phyloP scores from a whole-genome alignment of 495 filamentous ascomycete genomes.

The Lasiosphaeris hirsuta region DNA sequence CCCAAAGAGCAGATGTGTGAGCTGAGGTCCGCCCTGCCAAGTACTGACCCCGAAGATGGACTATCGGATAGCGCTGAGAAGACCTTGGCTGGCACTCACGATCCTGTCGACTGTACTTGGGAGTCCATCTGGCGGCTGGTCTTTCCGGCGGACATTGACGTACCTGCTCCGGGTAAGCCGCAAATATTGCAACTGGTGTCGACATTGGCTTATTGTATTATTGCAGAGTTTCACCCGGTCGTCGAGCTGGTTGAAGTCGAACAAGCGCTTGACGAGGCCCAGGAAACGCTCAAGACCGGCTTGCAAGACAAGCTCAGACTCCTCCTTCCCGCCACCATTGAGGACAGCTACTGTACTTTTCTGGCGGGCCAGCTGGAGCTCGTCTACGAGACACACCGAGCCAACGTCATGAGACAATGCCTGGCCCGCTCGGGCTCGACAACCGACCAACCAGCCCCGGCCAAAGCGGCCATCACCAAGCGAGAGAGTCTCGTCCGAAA shows the following conservation, averaged over 20 bases:
- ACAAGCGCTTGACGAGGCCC: constrained; percentile 22
- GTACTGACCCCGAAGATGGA: constrained; percentile 24
- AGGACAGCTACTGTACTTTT: constrained; percentile 25
- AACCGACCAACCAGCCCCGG: background rate
- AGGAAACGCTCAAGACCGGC: constrained; percentile 21
- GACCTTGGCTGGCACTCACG: background rate
- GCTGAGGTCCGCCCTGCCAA: background rate
- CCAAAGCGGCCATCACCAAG: background rate
- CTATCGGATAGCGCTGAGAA: constrained; percentile 14
- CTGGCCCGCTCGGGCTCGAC: background rate
- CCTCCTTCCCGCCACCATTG: constrained; percentile 19
- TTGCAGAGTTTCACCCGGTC: constrained; percentile 24
- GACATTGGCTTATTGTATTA: no score
- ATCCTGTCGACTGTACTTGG: constrained; percentile 16
- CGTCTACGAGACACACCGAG: constrained; percentile 28
- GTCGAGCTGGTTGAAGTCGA: constrained; percentile 29
- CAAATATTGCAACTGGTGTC: no score
- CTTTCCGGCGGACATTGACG: constrained; percentile 20
- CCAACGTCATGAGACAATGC: constrained; percentile 24
- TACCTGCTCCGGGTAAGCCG: constrained; percentile 20
- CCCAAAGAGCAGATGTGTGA: constrained; percentile 31
- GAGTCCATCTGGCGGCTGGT: constrained; percentile 20
- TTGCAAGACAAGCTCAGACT: constrained; percentile 28
- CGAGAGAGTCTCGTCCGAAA: background rate
- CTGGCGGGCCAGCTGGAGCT: constrained; percentile 28